These are phyloP conservation scores for Volvox carteri DNA, from an alignment of 163 green algal genomes.

Conservation along the genomic window DNA sequence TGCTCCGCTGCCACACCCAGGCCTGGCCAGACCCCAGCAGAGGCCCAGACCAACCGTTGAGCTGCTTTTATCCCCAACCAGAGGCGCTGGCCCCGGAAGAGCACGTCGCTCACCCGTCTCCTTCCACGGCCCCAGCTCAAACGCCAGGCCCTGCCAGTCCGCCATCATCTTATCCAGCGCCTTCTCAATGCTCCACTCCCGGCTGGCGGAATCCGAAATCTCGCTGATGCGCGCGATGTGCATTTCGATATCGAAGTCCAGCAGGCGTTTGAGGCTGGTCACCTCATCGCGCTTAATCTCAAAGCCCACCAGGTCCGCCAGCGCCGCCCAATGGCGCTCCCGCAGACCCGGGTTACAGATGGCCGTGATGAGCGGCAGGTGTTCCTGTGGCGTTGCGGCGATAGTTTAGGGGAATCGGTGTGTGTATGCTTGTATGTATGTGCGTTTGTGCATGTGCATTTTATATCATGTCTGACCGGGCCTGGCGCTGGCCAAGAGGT, in stretches of 20 bases:
- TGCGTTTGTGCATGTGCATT: not conserved
- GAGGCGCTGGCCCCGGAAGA: too few species aligned
- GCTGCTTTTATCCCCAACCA: too few species aligned
- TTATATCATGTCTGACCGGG: not conserved
- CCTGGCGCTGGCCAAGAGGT: too few species aligned
- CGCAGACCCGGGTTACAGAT: constrained; percentile 86
- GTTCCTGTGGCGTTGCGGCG: constrained; percentile 63
- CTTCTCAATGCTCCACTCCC: constrained; percentile 77
- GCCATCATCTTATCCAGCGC: constrained; percentile 73
- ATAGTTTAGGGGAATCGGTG: too few species aligned
- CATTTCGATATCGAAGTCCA: constrained; percentile 79
- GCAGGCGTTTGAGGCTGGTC: constrained; percentile 77
- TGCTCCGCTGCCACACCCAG: too few species aligned
- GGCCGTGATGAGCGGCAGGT: constrained; percentile 81
- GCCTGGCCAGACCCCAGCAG: too few species aligned
- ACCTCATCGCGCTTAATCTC: constrained; percentile 82
- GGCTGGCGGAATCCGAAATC: constrained; percentile 65
- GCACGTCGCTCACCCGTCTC: constrained; percentile 69
- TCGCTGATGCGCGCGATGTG: constrained; percentile 67
- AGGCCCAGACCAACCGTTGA: too few species aligned
- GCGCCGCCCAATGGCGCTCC: constrained; percentile 80
- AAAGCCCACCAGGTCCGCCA: constrained; percentile 82
- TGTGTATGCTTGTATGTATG: not conserved
- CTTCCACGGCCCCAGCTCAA: constrained; percentile 84
- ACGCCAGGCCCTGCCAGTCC: constrained; percentile 75